phyloP scores from a whole-genome alignment of 139 green algal species.

The Chlamydomonas sp. region DNA sequence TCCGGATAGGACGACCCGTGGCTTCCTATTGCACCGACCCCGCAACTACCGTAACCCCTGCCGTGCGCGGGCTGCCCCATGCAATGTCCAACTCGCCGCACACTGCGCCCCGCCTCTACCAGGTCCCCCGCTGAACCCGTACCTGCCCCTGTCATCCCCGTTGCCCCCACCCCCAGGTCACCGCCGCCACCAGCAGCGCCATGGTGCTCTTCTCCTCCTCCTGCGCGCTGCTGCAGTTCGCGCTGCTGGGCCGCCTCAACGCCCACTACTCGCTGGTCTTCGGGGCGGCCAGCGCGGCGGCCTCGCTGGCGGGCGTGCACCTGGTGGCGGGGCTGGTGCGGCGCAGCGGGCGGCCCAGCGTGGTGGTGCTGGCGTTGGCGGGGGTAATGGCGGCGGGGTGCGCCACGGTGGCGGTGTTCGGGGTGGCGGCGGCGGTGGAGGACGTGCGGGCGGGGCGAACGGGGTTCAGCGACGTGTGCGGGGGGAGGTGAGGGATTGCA shows the following conservation, averaged over 20 bases:
- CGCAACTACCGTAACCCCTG: no score
- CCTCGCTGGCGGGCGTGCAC: slow-evolving; percentile 19
- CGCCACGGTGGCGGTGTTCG: slow-evolving; percentile 35
- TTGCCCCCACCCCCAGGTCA: slow-evolving; percentile 34
- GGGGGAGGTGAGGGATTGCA: background rate
- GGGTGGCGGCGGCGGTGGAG: background rate
- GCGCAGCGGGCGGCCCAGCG: slow-evolving; percentile 13
- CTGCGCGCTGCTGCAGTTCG: slow-evolving; percentile 62
- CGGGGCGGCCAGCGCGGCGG: slow-evolving; percentile 1
- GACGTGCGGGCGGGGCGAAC: background rate
- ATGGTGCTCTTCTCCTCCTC: slow-evolving; percentile 71
- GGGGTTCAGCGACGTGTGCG: background rate
- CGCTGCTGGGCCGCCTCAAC: slow-evolving; percentile 57
- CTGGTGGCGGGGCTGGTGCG: background rate
- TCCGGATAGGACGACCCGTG: background rate
- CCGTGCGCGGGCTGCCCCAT: no score
- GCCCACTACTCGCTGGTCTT: slow-evolving; percentile 30
- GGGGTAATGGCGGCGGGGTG: slow-evolving; percentile 32
- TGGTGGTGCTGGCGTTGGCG: slow-evolving; percentile 48
- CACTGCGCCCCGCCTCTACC: no score
- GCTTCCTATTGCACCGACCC: no score
- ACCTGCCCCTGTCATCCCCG: background rate
- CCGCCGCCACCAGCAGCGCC: slow-evolving; percentile 48
- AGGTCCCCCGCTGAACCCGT: background rate
- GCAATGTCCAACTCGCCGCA: no score